Evolutionary conservation across 2,329 filamentous ascomycete genomes (phyloP).

Genomic region (Xylaria hypoxylon): DNA sequence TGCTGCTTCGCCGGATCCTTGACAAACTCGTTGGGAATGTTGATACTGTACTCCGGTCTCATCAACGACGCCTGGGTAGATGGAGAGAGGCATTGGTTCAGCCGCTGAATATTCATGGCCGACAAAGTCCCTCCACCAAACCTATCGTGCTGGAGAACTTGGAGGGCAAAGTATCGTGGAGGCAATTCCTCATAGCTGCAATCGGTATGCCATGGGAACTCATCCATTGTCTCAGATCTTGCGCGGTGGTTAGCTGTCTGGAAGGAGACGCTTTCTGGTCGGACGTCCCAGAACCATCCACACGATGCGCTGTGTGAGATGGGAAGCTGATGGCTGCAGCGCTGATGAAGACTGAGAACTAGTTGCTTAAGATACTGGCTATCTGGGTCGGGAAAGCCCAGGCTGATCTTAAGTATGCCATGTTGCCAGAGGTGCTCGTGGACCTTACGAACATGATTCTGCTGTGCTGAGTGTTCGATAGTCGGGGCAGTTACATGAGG

Average conservation of each 20-base stretch:
- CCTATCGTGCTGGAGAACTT: constrained; percentile 55
- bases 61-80: constrained; percentile 1
- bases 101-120: constrained; percentile 47
- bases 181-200: constrained; percentile 56
- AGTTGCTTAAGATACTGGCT: constrained; percentile 53
- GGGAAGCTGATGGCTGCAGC: constrained; percentile 53
- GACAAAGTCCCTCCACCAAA: constrained; percentile 57
- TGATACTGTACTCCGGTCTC: constrained; percentile 3
- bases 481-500: too few relatives aligned
- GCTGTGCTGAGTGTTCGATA: too few relatives aligned
- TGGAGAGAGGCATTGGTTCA: not conserved
- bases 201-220: constrained; percentile 59
- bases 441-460: too few relatives aligned
- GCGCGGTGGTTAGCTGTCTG: constrained; percentile 53
- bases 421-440: too few relatives aligned
- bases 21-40: not conserved
- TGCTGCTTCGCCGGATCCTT: not conserved
- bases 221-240: constrained; percentile 56
- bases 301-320: constrained; percentile 56
- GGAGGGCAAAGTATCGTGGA: constrained; percentile 56
- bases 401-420: constrained; percentile 54
- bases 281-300: constrained; percentile 60
- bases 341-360: constrained; percentile 50
- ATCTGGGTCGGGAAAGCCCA: constrained; percentile 48
- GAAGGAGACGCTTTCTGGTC: constrained; percentile 48